phyloP scores from a whole-genome alignment of 371 early-diverging fungal species.

The Actinomortierella wolfii region DNA sequence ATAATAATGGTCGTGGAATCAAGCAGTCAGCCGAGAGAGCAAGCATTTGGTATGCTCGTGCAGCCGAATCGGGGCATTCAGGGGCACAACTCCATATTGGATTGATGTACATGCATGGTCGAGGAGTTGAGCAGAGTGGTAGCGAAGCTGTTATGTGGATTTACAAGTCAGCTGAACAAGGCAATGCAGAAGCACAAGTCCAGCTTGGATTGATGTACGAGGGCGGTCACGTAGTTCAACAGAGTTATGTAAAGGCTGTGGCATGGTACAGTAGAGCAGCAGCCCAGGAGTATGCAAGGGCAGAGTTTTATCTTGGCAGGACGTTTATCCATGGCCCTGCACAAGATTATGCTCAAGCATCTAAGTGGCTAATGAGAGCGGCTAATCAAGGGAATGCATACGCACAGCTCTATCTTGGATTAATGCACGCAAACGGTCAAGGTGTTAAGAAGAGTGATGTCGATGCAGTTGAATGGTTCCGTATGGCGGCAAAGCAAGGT shows the following conservation, averaged over 20 bases:
- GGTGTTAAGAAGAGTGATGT: background rate
- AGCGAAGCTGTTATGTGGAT: constrained; percentile 75
- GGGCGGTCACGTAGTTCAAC: constrained; percentile 73
- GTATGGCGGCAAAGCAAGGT: background rate
- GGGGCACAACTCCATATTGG: constrained; percentile 80
- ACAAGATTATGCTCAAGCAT: no score
- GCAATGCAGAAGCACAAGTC: constrained; percentile 83
- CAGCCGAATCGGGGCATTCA: constrained; percentile 78
- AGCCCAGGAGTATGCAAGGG: constrained; percentile 78
- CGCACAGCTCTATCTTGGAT: background rate
- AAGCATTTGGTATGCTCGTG: constrained; percentile 71
- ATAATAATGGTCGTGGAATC: no score
- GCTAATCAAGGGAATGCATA: background rate
- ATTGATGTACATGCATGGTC: constrained; percentile 82
- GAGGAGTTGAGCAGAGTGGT: constrained; percentile 69
- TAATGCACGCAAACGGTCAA: background rate
- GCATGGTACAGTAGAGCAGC: constrained; percentile 85
- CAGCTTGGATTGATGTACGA: constrained; percentile 77
- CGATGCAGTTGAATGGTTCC: background rate
- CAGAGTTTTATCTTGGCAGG: constrained; percentile 81
- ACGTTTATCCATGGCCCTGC: no score
- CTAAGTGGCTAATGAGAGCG: background rate
- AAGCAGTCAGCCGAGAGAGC: no score
- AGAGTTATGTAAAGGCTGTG: constrained; percentile 56
- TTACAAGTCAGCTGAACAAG: constrained; percentile 61